Conservation (phyloP, 140 eudicot genomes). For the Anethum foeniculum region DNA sequence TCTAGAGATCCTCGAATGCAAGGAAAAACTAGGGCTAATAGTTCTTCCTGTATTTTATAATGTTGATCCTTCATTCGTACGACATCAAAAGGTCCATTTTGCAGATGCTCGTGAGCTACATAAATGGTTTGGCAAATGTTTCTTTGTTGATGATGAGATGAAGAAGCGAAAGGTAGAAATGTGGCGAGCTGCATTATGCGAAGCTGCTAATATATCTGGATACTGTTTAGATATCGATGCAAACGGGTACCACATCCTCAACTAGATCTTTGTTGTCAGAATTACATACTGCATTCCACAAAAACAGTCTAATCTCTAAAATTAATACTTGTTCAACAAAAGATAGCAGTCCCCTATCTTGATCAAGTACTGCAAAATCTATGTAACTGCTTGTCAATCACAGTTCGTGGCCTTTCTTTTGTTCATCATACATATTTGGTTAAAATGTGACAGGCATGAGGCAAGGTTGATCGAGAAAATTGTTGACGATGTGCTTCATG, state of each 20-base stretch:
- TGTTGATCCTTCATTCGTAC: not conserved
- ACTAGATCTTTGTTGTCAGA: not conserved
- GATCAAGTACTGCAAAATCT: not conserved
- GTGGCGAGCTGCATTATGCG: not conserved
- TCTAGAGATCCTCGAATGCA: not conserved
- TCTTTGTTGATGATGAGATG: not conserved
- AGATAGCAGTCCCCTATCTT: no score
- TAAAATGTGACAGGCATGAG: not conserved
- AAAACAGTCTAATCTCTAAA: no score
- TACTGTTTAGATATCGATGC: not conserved
- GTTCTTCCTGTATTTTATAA: constrained; percentile 1
- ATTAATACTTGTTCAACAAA: no score
- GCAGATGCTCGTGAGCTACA: not conserved
- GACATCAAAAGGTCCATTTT: not conserved
- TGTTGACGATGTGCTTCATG: not conserved
- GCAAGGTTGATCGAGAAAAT: not conserved
- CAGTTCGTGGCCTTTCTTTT: not conserved
- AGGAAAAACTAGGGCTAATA: not conserved
- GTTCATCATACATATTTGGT: not conserved
- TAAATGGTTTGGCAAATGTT: not conserved
- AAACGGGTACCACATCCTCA: not conserved
- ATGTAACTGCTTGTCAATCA: not conserved
- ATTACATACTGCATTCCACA: not conserved
- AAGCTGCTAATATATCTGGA: not conserved
- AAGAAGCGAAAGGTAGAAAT: not conserved